Percentiles rank a stretch among this genome's conserved stretches.
Conservation (phyloP, 139 green algal genomes). For the Yamagishiella unicocca region DNA sequence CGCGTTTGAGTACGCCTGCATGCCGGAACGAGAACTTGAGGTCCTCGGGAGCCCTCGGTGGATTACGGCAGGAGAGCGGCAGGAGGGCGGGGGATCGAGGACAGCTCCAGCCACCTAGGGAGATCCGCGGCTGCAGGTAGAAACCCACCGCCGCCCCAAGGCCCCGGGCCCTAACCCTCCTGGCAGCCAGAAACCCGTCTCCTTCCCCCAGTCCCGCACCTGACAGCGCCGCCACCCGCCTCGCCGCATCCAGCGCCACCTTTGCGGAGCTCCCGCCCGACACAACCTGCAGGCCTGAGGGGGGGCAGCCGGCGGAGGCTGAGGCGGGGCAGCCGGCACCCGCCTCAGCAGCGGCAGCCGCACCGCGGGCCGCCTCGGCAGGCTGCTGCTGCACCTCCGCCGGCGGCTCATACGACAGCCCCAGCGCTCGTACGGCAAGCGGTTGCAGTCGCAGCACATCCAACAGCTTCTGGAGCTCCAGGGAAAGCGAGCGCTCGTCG, state of each 20-base stretch:
- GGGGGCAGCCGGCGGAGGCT: neutral
- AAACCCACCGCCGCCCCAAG: no score
- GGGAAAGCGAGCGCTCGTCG: neutral
- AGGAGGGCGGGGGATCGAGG: no score
- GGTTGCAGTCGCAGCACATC: conserved; percentile 9
- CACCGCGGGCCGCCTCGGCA: no score
- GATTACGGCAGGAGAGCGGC: no score
- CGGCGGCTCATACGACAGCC: neutral
- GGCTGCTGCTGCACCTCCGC: neutral
- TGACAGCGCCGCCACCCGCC: conserved; percentile 18
- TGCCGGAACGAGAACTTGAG: no score
- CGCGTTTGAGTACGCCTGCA: no score
- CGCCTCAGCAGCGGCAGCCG: neutral
- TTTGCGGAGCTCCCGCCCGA: neutral
- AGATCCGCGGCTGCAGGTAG: no score
- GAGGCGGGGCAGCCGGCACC: neutral
- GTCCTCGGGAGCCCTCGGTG: no score
- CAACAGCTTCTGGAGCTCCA: conserved; percentile 6
- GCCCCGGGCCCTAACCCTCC: no score
- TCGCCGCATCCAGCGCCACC: neutral
- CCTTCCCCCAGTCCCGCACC: conserved; percentile 4
- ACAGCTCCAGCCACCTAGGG: no score
- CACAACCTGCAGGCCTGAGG: neutral
- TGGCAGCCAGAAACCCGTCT: no score
- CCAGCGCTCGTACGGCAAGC: neutral